These are phyloP conservation scores for Cytospora schulzeri DNA, from an alignment of 2,329 filamentous ascomycete species.

Conservation along the genomic window DNA sequence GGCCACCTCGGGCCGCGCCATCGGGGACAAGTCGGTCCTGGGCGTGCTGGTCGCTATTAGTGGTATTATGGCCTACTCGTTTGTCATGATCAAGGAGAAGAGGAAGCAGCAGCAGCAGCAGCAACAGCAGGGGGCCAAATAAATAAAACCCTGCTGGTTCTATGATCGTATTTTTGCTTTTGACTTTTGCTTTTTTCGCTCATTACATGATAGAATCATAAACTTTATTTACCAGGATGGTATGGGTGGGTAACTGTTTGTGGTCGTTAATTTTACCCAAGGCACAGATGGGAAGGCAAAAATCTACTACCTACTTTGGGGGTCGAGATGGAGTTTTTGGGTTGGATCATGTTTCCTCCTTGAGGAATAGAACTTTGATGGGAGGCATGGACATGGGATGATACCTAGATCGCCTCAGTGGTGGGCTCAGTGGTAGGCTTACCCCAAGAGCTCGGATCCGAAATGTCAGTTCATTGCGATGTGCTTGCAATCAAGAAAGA, in stretches of 20 bases:
- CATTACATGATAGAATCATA: not conserved
- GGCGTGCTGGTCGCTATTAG: constrained; percentile 59
- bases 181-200: not conserved
- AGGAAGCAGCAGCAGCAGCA: constrained; percentile 26
- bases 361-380: not conserved
- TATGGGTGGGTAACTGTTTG: no score
- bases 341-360: no score
- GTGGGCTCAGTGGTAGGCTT: no score
- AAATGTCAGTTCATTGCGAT: not conserved
- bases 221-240: not conserved
- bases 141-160: not conserved
- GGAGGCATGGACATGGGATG: not conserved
- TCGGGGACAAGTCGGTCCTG: constrained; percentile 56
- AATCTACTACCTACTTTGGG: not conserved
- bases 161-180: not conserved
- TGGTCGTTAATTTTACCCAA: no score
- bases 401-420: not conserved
- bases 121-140: constrained; percentile 17
- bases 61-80: constrained; percentile 59
- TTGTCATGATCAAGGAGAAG: constrained; percentile 51
- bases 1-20: constrained; percentile 56
- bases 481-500: not conserved
- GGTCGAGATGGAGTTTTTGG: no score
- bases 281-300: no score
- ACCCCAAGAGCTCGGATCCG: not conserved